Percentiles rank a stretch among this genome's conserved stretches.
Conservation (phyloP, 176 grass and related monocot genomes). For the Juncus inflexus region DNA sequence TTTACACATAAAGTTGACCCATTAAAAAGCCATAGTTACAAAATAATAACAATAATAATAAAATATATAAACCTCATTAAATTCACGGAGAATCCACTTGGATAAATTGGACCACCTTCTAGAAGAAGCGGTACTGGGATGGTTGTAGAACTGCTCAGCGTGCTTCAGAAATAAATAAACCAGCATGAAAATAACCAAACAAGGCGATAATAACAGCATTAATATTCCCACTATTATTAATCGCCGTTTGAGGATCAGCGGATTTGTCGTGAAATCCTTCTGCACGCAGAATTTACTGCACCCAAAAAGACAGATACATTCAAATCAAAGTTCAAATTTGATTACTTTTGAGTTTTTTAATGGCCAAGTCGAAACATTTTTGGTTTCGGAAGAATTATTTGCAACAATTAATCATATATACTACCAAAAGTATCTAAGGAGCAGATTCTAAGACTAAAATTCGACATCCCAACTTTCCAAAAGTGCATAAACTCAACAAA, state of each 20-base stretch:
- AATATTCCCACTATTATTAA: constrained; percentile 71
- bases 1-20: too few species aligned
- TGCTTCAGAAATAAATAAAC: constrained; percentile 92
- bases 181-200: constrained; percentile 83
- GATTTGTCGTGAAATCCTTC: constrained; percentile 75
- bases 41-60: too few species aligned
- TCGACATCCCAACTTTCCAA: too few species aligned
- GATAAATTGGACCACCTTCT: constrained; percentile 96
- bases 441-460: too few species aligned
- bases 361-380: too few species aligned
- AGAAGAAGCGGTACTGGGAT: constrained; percentile 92
- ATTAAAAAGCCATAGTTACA: too few species aligned
- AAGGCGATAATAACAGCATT: constrained; percentile 88
- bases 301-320: constrained; percentile 20
- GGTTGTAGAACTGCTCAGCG: constrained; percentile 92
- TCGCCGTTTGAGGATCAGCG: constrained; percentile 64
- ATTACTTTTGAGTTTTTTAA: too few species aligned
- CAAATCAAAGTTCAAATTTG: too few species aligned
- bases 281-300: constrained; percentile 91
- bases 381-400: too few species aligned
- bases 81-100: constrained; percentile 95
- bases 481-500: too few species aligned
- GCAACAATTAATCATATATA: too few species aligned
- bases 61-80: constrained; percentile 68
- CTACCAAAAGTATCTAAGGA: too few species aligned